These are phyloP conservation scores for Chloris gayana DNA, from an alignment of 176 grass and related monocot species.

Conservation along the genomic window DNA sequence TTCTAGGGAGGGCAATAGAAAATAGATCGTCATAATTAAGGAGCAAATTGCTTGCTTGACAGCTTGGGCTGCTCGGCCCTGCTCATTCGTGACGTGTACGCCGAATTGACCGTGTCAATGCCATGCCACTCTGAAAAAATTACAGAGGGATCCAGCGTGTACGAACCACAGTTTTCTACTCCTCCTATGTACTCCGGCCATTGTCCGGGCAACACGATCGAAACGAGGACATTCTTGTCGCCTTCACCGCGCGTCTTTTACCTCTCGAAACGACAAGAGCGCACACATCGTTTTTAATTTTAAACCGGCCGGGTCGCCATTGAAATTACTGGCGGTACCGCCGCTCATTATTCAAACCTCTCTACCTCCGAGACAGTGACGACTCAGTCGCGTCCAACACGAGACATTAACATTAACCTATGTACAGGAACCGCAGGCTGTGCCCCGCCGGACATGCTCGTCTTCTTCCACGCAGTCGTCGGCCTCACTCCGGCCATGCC, in stretches of 20 bases:
- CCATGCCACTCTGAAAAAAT: not conserved
- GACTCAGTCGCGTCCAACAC: not conserved
- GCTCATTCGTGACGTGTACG: not conserved
- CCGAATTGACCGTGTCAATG: constrained; percentile 25
- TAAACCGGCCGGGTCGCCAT: not conserved
- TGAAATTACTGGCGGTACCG: constrained; percentile 7
- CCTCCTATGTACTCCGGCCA: not conserved
- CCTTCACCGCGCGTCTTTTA: constrained; percentile 16
- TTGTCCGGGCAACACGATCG: not conserved
- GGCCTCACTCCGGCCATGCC: not conserved
- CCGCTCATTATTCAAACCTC: not conserved
- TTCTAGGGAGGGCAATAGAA: not conserved
- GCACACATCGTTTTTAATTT: constrained; percentile 12
- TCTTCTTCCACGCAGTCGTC: not conserved
- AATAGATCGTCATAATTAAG: not conserved
- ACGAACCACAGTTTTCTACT: not conserved
- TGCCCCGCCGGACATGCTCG: not conserved
- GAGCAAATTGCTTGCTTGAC: not conserved
- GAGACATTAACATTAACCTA: not conserved
- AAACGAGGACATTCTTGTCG: not conserved
- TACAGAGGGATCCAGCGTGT: not conserved
- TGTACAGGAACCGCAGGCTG: not conserved
- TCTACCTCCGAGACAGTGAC: not conserved
- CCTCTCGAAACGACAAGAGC: constrained; percentile 18
- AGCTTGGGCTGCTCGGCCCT: not conserved